These are phyloP conservation scores for Globisporangium splendens DNA, from an alignment of 352 stramenopile genomes.

Conservation along the genomic window DNA sequence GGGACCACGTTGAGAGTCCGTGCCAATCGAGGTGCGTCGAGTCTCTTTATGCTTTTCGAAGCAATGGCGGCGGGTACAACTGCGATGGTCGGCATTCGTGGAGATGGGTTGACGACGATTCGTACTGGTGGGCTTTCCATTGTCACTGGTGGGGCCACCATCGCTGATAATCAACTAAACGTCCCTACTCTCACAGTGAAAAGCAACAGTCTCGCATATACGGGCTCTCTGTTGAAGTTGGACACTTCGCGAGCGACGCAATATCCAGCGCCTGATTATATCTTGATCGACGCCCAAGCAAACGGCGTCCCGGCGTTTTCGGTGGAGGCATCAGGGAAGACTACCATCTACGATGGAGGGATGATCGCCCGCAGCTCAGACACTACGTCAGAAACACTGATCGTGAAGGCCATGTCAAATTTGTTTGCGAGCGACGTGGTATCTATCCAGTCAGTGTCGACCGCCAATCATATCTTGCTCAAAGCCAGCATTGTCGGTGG, in stretches of 20 bases:
- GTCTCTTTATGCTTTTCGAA: conserved; percentile 44
- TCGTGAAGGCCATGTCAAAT: conserved; percentile 20
- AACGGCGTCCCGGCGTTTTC: conserved; percentile 27
- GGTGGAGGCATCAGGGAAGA: conserved; percentile 47
- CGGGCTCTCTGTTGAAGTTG: conserved; percentile 22
- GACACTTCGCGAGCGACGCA: conserved; percentile 14
- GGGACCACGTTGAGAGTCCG: conserved; percentile 33
- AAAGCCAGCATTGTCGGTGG: conserved; percentile 23
- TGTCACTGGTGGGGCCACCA: conserved; percentile 35
- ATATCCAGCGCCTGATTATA: conserved; percentile 34
- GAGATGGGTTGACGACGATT: conserved; percentile 48
- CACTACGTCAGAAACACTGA: conserved; percentile 19
- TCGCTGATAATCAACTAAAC: conserved; percentile 22
- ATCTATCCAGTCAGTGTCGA: conserved; percentile 31
- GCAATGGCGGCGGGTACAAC: conserved; percentile 23
- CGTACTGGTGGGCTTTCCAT: conserved; percentile 32
- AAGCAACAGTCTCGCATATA: conserved; percentile 25
- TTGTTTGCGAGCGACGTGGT: conserved; percentile 36
- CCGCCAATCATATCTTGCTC: conserved; percentile 42
- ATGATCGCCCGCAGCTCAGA: conserved; percentile 35
- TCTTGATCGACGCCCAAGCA: conserved; percentile 32
- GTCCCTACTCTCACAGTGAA: conserved; percentile 21
- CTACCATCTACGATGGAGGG: conserved; percentile 40
- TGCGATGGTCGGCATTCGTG: conserved; percentile 35
- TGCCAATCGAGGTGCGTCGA: conserved; percentile 18